These are phyloP conservation scores for Cylindrotheca closterium DNA, from an alignment of 108 stramenopile genomes.

Conservation along the genomic window DNA sequence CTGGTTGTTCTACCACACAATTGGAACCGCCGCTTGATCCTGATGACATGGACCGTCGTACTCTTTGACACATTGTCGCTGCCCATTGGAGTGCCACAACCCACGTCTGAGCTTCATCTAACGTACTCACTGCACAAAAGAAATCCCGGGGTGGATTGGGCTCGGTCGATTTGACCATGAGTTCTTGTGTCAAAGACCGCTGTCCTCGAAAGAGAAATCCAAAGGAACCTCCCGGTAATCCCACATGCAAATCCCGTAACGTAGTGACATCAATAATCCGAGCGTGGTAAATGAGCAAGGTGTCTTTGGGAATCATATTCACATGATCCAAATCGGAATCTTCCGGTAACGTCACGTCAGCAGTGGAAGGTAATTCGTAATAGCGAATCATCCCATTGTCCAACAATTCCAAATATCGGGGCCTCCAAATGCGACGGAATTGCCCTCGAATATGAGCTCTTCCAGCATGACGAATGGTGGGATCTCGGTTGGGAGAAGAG, in stretches of 20 bases:
- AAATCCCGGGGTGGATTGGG: conserved; percentile 55
- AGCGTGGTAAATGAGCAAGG: conserved; percentile 53
- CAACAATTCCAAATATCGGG: conserved; percentile 76
- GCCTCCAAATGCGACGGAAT: conserved; percentile 84
- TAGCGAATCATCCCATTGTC: conserved; percentile 79
- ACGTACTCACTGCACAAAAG: conserved; percentile 77
- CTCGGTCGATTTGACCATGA: conserved; percentile 12
- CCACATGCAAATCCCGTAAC: conserved; percentile 78
- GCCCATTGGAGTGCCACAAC: conserved; percentile 86
- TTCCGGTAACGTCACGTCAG: conserved; percentile 38
- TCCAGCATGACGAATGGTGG: conserved; percentile 61
- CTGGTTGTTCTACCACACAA: no score
- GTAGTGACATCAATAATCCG: conserved; percentile 82
- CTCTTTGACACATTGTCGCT: conserved; percentile 20
- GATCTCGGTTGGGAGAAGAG: conserved; percentile 28
- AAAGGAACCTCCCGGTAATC: conserved; percentile 66
- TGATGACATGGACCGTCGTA: not conserved
- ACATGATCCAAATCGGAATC: conserved; percentile 35
- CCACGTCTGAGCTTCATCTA: conserved; percentile 82
- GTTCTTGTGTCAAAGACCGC: conserved; percentile 23
- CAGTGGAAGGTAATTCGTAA: conserved; percentile 64
- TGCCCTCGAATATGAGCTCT: conserved; percentile 82
- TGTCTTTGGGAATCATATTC: conserved; percentile 49
- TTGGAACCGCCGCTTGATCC: no score
- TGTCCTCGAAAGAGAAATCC: conserved; percentile 85